A percentile compares a stretch with the other conserved stretches of the same genome.
phyloP scores from a whole-genome alignment of 2,329 filamentous ascomycete species.

The Sporothrix dimorphospora region DNA sequence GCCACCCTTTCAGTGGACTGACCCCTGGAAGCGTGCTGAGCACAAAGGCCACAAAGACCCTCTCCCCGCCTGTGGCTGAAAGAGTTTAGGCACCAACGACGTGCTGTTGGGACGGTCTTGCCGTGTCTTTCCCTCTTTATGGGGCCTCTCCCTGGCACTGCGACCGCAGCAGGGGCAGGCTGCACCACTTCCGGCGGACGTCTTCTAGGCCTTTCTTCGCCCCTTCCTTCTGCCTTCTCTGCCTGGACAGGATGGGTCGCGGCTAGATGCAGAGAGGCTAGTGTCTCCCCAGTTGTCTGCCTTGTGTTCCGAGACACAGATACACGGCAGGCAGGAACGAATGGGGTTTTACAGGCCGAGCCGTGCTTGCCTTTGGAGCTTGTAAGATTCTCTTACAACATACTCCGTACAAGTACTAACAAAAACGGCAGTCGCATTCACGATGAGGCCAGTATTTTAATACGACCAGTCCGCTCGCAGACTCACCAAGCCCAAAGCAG shows the following conservation, averaged over 20 bases:
- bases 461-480: not conserved
- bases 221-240: slow-evolving; percentile 4
- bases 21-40: not conserved
- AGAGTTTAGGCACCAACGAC: slow-evolving; percentile 20
- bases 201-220: not conserved
- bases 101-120: slow-evolving; percentile 4
- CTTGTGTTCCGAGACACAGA: not conserved
- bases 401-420: too few relatives aligned
- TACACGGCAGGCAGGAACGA: not conserved
- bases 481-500: not conserved
- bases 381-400: too few relatives aligned
- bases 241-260: slow-evolving; percentile 1
- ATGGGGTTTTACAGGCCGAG: not conserved
- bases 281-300: not conserved
- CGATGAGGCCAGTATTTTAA: not conserved
- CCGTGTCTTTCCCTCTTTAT: not conserved
- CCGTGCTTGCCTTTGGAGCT: not conserved
- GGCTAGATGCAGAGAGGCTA: not conserved
- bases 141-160: not conserved
- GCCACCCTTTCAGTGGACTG: slow-evolving; percentile 9
- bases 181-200: not conserved
- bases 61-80: not conserved
- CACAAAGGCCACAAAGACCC: not conserved
- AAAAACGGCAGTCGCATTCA: not conserved
- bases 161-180: not conserved